phyloP scores from a whole-genome alignment of 2,329 filamentous ascomycete species.

The Fusarium bulbicola region DNA sequence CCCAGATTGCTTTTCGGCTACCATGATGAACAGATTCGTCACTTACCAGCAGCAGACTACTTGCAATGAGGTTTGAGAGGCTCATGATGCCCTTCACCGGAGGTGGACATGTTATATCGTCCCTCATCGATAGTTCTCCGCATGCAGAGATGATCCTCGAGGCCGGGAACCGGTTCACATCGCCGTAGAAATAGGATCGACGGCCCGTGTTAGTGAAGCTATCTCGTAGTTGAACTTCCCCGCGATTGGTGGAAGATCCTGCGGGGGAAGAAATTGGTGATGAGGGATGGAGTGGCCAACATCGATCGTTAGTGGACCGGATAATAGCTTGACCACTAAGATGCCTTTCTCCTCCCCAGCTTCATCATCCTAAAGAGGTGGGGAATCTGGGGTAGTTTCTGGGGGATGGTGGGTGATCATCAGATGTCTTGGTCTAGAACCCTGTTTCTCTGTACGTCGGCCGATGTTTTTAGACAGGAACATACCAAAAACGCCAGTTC shows the following conservation, averaged over 20 bases:
- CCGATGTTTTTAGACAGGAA: not conserved
- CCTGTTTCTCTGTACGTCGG: not conserved
- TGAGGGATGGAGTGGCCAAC: slow-evolving; percentile 4
- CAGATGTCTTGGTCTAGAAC: slow-evolving; percentile 2
- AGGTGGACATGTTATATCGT: slow-evolving; percentile 18
- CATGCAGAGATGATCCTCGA: slow-evolving; percentile 11
- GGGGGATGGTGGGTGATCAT: slow-evolving; percentile 18
- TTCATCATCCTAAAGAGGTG: slow-evolving; percentile 2
- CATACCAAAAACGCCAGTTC: not conserved
- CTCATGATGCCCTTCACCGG: not conserved
- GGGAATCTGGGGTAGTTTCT: slow-evolving; percentile 39
- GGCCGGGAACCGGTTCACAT: slow-evolving; percentile 3
- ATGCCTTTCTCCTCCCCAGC: slow-evolving; percentile 12
- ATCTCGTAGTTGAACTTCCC: not conserved
- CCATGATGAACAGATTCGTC: slow-evolving; percentile 24
- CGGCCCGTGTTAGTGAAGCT: slow-evolving; percentile 32
- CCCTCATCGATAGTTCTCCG: not conserved
- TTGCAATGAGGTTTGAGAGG: not conserved
- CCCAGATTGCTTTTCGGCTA: slow-evolving; percentile 32
- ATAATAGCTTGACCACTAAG: slow-evolving; percentile 34
- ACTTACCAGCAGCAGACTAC: slow-evolving; percentile 10
- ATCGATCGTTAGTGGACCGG: slow-evolving; percentile 35
- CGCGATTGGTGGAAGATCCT: slow-evolving; percentile 42
- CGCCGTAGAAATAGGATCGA: slow-evolving; percentile 35
- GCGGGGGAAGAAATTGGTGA: slow-evolving; percentile 12